Conservation (phyloP, 306 rosid genomes). For the Sindora glabra region DNA sequence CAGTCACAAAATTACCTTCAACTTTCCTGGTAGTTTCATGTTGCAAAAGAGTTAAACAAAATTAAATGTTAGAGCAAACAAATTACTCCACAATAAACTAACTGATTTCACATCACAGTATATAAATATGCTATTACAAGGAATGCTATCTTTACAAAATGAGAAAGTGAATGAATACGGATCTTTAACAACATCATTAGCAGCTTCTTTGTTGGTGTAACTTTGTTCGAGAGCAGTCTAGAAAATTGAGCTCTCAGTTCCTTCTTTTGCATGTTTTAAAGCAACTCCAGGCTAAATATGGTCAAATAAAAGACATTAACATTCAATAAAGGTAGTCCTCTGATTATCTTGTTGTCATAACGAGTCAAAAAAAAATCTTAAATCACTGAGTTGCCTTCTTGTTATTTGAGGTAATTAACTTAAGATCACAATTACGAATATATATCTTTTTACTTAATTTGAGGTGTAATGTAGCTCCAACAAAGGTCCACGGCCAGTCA, state of each 20-base stretch:
- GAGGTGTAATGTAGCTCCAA: no score
- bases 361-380: background rate
- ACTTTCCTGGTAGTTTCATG: slow-evolving; percentile 66
- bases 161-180: slow-evolving; percentile 84
- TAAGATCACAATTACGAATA: no score
- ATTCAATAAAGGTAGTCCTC: slow-evolving; percentile 1
- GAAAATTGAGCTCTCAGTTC: slow-evolving; percentile 95
- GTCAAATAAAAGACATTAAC: slow-evolving; percentile 16
- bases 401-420: no score
- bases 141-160: slow-evolving; percentile 55
- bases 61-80: slow-evolving; percentile 29
- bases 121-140: background rate
- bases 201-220: slow-evolving; percentile 56
- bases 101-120: slow-evolving; percentile 15
- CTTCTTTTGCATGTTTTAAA: slow-evolving; percentile 88
- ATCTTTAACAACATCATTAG: slow-evolving; percentile 64
- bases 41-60: slow-evolving; percentile 25
- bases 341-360: background rate
- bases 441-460: no score
- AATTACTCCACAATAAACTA: slow-evolving; percentile 12
- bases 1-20: slow-evolving; percentile 66
- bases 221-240: slow-evolving; percentile 92
- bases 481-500: no score
- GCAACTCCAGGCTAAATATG: slow-evolving; percentile 80
- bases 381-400: background rate